Conservation (phyloP, 495 filamentous ascomycete species). For the Xylaria bambusicola region DNA sequence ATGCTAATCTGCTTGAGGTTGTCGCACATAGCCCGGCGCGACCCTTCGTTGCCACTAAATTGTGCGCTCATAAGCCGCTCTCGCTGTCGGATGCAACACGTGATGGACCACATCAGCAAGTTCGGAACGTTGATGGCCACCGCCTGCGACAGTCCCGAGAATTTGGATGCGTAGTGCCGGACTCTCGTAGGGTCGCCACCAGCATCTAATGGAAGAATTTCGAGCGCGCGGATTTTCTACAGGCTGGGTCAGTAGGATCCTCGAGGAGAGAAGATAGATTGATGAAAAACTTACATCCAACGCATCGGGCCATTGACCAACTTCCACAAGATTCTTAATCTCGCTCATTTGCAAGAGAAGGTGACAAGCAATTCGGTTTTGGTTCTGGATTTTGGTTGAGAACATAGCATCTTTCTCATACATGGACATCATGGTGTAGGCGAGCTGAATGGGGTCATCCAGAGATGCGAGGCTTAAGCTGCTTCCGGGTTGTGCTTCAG, state of each 20-base stretch:
- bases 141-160: conserved; percentile 69
- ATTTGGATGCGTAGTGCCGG: conserved; percentile 72
- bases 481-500: conserved; percentile 45
- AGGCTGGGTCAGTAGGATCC: conserved; percentile 23
- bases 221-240: conserved; percentile 70
- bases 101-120: conserved; percentile 89
- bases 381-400: conserved; percentile 62
- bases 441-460: conserved; percentile 80
- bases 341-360: conserved; percentile 76
- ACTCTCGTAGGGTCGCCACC: conserved; percentile 70
- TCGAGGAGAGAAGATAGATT: conserved; percentile 10
- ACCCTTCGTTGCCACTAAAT: conserved; percentile 74
- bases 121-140: conserved; percentile 85
- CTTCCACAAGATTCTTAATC: conserved; percentile 71
- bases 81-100: conserved; percentile 75
- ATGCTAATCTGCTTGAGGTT: conserved; percentile 74
- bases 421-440: conserved; percentile 74
- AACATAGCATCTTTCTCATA: conserved; percentile 78
- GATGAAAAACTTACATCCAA: conserved; percentile 68
- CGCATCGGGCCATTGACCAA: conserved; percentile 70
- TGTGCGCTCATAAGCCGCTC: conserved; percentile 62
- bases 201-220: conserved; percentile 76
- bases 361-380: conserved; percentile 69
- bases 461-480: conserved; percentile 82
- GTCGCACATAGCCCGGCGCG: conserved; percentile 63